Conservation (phyloP, 208 protist species). For the Acanthamoeba triangularis region DNA sequence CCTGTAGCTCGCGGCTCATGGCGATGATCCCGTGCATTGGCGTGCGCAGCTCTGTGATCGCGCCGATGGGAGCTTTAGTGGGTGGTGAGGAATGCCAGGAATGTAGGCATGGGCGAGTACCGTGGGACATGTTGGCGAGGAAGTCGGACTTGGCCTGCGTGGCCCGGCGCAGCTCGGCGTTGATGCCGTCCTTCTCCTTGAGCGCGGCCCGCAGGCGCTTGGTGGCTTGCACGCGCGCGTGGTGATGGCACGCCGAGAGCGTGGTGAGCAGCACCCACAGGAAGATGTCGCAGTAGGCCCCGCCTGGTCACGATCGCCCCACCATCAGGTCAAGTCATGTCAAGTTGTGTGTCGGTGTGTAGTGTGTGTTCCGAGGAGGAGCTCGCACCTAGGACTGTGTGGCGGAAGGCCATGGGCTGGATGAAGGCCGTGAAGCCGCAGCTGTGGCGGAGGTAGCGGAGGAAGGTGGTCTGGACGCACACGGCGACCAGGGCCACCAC, state of each 20-base stretch:
- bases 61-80: not conserved
- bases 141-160: slow-evolving; percentile 42
- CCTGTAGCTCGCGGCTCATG: slow-evolving; percentile 36
- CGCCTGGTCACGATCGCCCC: not conserved
- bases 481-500: not conserved
- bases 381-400: not conserved
- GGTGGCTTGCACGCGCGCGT: not conserved
- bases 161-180: not conserved
- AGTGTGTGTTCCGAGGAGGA: not conserved
- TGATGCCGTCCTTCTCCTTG: slow-evolving; percentile 3
- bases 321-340: not conserved
- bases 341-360: not conserved
- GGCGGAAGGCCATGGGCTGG: not conserved
- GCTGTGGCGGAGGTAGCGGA: not conserved
- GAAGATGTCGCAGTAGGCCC: not conserved
- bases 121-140: slow-evolving; percentile 62
- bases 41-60: slow-evolving; percentile 13
- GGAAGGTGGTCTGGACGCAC: not conserved
- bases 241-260: not conserved
- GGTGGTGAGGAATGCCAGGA: not conserved
- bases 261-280: not conserved
- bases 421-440: not conserved
- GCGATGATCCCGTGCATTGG: slow-evolving; percentile 58
- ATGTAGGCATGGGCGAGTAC: not conserved
- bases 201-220: not conserved